A percentile compares a stretch with the other conserved stretches of the same genome.
Conservation (phyloP, 148 eudicot species). For the Limonium bicolor region DNA sequence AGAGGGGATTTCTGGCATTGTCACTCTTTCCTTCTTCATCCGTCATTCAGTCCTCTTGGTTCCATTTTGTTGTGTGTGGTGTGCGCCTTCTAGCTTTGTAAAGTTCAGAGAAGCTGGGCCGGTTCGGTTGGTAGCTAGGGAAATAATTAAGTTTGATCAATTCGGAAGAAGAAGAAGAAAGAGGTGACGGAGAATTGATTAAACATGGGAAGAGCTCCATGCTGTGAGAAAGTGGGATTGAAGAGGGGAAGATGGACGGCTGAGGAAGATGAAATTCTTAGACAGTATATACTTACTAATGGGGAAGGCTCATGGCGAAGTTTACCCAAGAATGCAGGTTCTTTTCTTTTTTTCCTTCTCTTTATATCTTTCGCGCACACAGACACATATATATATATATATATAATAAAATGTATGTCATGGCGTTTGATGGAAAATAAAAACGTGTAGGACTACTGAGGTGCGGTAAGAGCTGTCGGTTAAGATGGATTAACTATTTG, state of each 20-base stretch:
- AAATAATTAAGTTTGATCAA: not conserved
- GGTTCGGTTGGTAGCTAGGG: too few species aligned
- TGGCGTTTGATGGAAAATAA: not conserved
- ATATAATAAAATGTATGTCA: too few species aligned
- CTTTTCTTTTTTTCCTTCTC: not conserved
- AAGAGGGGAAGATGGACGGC: conserved; percentile 33
- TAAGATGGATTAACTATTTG: conserved; percentile 66
- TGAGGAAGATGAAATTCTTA: conserved; percentile 22
- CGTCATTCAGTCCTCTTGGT: too few species aligned
- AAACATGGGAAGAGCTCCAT: conserved; percentile 31
- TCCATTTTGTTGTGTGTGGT: too few species aligned
- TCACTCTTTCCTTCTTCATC: too few species aligned
- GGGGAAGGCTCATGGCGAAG: conserved; percentile 15
- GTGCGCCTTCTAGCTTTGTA: too few species aligned
- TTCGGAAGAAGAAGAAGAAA: not conserved
- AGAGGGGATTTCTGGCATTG: too few species aligned
- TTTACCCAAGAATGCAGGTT: conserved; percentile 85
- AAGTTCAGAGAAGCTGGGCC: too few species aligned
- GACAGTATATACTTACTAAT: conserved; percentile 6
- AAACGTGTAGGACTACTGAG: conserved; percentile 39
- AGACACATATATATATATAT: not conserved
- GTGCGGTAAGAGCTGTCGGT: conserved; percentile 87
- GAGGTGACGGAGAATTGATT: not conserved
- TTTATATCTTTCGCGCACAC: not conserved
- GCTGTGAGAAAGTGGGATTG: conserved; percentile 30